These are phyloP conservation scores for Neospora caninum DNA, from an alignment of 169 alveolate species.

Conservation along the genomic window DNA sequence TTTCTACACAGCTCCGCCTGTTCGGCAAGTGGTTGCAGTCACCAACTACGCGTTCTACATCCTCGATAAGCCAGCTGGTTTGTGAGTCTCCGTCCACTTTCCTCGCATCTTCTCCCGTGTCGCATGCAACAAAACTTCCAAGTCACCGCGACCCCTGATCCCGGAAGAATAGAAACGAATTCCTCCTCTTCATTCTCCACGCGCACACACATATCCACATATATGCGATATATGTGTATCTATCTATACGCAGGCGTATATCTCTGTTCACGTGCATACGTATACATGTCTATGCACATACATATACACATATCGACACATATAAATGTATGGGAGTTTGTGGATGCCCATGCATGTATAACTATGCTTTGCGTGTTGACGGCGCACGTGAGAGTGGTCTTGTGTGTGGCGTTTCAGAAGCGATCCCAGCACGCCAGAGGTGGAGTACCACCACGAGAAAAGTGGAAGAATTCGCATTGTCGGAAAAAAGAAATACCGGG, in stretches of 20 bases:
- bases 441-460: conserved; percentile 12
- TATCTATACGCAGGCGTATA: neutral
- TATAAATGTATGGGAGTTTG: neutral
- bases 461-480: conserved; percentile 18
- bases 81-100: neutral
- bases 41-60: conserved; percentile 62
- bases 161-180: too few relatives aligned
- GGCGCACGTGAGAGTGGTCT: too few relatives aligned
- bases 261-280: neutral
- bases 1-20: conserved; percentile 8
- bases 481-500: neutral
- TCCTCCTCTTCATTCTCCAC: too few relatives aligned
- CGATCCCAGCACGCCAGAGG: conserved; percentile 40
- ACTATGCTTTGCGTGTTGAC: neutral
- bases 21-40: conserved; percentile 45
- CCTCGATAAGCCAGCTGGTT: conserved; percentile 46
- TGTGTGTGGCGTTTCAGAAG: conserved; percentile 34
- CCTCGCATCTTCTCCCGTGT: neutral
- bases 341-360: neutral
- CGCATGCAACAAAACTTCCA: neutral
- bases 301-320: neutral
- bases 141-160: too few relatives aligned
- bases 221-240: neutral
- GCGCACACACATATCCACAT: too few relatives aligned
- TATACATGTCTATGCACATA: neutral